Evolutionary conservation across 805 yeast genomes (phyloP).

Genomic region (Saccharomycopsis fodiens): DNA sequence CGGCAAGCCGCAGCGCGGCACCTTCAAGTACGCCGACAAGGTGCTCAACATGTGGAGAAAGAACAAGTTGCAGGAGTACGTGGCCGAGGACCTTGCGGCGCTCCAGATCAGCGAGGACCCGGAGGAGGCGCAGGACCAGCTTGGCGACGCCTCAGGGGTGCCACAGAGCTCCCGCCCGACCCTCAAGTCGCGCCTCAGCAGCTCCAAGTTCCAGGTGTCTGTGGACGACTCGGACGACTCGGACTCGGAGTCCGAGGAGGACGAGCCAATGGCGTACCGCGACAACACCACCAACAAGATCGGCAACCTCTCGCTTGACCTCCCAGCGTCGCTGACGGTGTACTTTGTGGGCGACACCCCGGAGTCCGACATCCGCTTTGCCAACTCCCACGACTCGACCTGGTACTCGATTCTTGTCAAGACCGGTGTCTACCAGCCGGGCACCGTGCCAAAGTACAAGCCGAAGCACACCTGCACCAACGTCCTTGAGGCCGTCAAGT

Average conservation of each 20-base stretch:
- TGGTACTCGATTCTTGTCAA: conserved; percentile 83
- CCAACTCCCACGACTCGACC: conserved; percentile 75
- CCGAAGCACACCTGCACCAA: conserved; percentile 70
- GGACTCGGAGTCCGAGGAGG: conserved; percentile 25
- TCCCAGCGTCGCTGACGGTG: conserved; percentile 81
- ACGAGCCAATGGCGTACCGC: conserved; percentile 14
- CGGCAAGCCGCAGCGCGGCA: conserved; percentile 86
- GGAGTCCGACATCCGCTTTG: conserved; percentile 81
- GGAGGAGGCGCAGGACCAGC: background rate
- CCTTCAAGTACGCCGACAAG: conserved; percentile 77
- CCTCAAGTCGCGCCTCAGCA: conserved; percentile 14
- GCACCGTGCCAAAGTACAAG: conserved; percentile 68
- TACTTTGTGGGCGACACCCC: conserved; percentile 90
- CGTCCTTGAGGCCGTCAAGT: conserved; percentile 76
- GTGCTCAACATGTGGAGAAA: conserved; percentile 72
- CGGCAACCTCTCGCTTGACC: conserved; percentile 37
- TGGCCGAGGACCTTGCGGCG: conserved; percentile 40
- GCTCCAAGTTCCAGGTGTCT: conserved; percentile 21
- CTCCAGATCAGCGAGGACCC: conserved; percentile 22
- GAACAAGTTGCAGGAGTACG: conserved; percentile 67
- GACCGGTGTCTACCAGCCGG: conserved; percentile 81
- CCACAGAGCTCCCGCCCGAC: conserved; percentile 7
- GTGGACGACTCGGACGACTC: conserved; percentile 28
- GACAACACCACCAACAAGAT: conserved; percentile 13
- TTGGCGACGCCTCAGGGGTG: conserved; percentile 23